These are phyloP conservation scores for Amanita inopinata DNA, from an alignment of 768 basidiomycete species.

Conservation along the genomic window DNA sequence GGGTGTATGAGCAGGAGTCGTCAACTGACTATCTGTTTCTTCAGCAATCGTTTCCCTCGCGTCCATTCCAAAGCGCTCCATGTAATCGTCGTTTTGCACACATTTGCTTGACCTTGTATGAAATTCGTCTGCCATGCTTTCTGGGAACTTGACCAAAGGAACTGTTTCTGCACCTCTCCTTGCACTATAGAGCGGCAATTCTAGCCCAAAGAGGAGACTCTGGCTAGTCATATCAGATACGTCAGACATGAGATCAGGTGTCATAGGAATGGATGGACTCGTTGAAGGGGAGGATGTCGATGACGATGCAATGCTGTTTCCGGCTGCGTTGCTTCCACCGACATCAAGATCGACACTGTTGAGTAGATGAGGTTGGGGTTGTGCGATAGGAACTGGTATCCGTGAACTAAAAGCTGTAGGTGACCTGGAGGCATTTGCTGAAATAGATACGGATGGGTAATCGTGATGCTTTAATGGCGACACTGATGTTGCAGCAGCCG, in stretches of 20 bases:
- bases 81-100: not conserved
- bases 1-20: slow-evolving; percentile 25
- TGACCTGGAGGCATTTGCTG: slow-evolving; percentile 11
- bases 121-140: too few relatives aligned
- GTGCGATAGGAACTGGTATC: not conserved
- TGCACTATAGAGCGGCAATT: slow-evolving; percentile 47
- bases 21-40: slow-evolving; percentile 22
- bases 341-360: not conserved
- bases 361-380: not conserved
- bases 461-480: slow-evolving; percentile 9
- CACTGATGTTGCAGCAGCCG: slow-evolving; percentile 18
- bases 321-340: not conserved
- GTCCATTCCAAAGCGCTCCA: not conserved
- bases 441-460: slow-evolving; percentile 12
- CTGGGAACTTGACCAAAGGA: too few relatives aligned
- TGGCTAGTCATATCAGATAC: slow-evolving; percentile 48
- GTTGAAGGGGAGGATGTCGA: not conserved
- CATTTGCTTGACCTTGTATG: not conserved
- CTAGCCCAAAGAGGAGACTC: slow-evolving; percentile 38
- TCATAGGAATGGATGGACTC: slow-evolving; percentile 24
- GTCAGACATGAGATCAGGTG: slow-evolving; percentile 53
- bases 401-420: slow-evolving; percentile 8
- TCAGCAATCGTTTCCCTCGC: slow-evolving; percentile 20
- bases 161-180: too few relatives aligned
- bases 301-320: not conserved